Percentiles rank a stretch among this genome's conserved stretches.
Evolutionary conservation across 164 flowering plant species (phyloP).

Genomic region (Piper longum): DNA sequence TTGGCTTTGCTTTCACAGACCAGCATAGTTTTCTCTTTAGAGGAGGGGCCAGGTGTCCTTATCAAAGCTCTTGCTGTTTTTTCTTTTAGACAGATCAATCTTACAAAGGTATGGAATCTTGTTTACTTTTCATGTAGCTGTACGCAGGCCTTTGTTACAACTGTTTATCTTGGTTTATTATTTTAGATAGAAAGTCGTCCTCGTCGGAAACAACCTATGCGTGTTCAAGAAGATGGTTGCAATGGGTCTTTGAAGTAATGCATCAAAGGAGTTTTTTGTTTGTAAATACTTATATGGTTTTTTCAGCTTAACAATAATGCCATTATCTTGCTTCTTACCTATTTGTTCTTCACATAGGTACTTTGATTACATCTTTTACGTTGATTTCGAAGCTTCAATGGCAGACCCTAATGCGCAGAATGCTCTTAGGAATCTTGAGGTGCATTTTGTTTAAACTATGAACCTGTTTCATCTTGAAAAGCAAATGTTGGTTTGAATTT

Average conservation of each 20-base stretch:
- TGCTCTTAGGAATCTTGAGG: slow-evolving; percentile 72
- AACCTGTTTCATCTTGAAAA: too few species aligned
- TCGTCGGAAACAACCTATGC: slow-evolving; percentile 40
- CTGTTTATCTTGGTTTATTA: background rate
- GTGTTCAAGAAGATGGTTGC: slow-evolving; percentile 27
- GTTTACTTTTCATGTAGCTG: too few species aligned
- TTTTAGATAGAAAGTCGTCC: slow-evolving; percentile 94
- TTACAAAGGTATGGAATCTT: slow-evolving; percentile 46
- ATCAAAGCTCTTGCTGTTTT: slow-evolving; percentile 91
- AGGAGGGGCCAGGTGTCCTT: slow-evolving; percentile 88
- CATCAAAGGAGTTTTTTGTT: background rate
- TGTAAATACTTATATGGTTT: too few species aligned
- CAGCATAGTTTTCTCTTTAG: slow-evolving; percentile 84
- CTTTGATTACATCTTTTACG: slow-evolving; percentile 82
- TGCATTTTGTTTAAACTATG: slow-evolving; percentile 5
- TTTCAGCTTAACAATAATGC: too few species aligned
- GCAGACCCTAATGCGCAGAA: slow-evolving; percentile 69
- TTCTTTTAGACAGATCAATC: slow-evolving; percentile 69
- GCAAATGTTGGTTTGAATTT: background rate
- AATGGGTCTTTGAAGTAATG: slow-evolving; percentile 43
- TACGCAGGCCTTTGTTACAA: background rate
- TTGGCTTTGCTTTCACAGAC: slow-evolving; percentile 34
- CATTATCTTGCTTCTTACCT: background rate
- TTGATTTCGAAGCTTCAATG: slow-evolving; percentile 96
- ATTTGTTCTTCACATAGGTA: slow-evolving; percentile 25